Base-by-base conservation (phyloP, 2,329 filamentous ascomycete genomes). In the Pezicula radicicola region DNA sequence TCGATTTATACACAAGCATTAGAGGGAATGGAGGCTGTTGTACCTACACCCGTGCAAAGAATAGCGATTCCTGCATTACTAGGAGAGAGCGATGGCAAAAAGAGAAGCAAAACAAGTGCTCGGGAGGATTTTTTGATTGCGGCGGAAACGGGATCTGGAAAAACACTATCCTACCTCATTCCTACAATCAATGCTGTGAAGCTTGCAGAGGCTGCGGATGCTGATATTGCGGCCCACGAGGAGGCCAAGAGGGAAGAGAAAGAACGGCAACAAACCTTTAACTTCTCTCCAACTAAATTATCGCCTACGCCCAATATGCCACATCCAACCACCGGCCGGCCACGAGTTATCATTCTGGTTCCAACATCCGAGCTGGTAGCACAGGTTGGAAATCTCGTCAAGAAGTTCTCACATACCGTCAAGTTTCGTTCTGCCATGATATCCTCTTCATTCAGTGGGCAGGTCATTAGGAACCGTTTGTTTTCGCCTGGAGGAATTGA, bases 91-190 rank as follows among this genome's bases (percentile, higher is more conserved):
- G 70, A 18, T 70, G 71, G 6, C 70, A 68, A 49, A 68, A 63
- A 65, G 61, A 68, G 51, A 52, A 58, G 55, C 57, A 59, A 50
- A 55, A 47, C 63, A 64, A 53, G 68, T 65, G 39, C 58, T 63
- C 36, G 58, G 55, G 70, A 72, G 54, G 80, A 75, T 72, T 97
- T 90, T 65, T 78, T 99, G 12, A 77, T 99, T 46, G 94, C 94
- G 4, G 94, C 94, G 10, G 94, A 99, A 75, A 99, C 94, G 0
- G 94, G 94, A 12, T 97, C 94, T 0, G 94, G 94, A 54, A 99
- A 99, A 75, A 99, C 94, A 1, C 75, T 99, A 55, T 91, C 94
- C 8, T 99, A 99, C 66, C 75, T 97, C 5, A 72, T 97, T 5
- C 95, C 94, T 0, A 80, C 87, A 15, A 77, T 99, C 48, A 85